Evolutionary conservation across 306 rosid species (phyloP), one percentile per base, ranked within the genome.

Genomic region (Fagus crenata): DNA sequence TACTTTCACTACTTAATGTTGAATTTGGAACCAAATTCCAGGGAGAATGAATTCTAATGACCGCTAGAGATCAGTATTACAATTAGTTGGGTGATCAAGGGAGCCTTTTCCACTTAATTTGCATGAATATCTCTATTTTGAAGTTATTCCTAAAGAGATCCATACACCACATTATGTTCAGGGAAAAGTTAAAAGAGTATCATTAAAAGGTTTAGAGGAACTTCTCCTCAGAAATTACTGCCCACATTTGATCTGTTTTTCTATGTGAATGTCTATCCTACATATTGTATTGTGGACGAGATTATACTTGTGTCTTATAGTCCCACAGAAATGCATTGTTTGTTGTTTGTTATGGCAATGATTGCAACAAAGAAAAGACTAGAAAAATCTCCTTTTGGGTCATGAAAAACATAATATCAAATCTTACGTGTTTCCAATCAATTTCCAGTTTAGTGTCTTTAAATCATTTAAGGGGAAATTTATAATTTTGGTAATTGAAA

Each of bases 1-100:
- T 71, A 63, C 14, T 76, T 33, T 79, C 36, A 35, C 69, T 71
- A 58, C 42, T 64, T 36, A 12, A 7, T 68, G n/a, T 54, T 73
- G 53, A 31, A 37, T 49, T 80, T 72, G 56, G 68, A 53, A 39
- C 22, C 28, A 5, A 67, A 31, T 53, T 6, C 71, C 8, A 55
- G 49, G 36, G 56, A 55, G 49, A 73, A 8, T 33, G 39, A 33
- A 72, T n/a, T 39, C 2, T 73, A 55, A 54, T 13, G 46, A 54
- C 6, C 14, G 2, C 6, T 43, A 37, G 54, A 56, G 42, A 37
- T 13, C 31, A 42, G 53, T 37, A 37, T 1, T 18, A 28, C 53
- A 36, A 4, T 54, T 55, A 73, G 7, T 8, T 55, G 39, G 36
- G 53, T 11, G 31, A 54, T 55, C 17, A 3, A 2, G 67, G 18